Percentiles rank a stretch among this genome's conserved stretches.
Conservation (phyloP, 2,329 filamentous ascomycete genomes). For the Corinectria fuckeliana region DNA sequence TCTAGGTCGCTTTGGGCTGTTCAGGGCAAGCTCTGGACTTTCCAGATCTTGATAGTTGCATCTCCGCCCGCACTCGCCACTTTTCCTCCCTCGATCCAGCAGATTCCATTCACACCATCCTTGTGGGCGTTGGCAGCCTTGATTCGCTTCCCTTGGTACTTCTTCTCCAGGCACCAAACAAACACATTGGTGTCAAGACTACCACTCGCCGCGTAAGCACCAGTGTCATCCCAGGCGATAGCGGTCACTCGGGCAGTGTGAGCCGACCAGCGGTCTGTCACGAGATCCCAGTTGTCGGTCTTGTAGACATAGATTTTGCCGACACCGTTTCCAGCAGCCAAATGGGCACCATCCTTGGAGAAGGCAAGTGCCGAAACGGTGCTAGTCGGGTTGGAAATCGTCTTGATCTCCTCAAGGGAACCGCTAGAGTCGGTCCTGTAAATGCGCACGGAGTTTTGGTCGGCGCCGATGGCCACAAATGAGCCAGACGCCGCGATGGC, state of each 20-base stretch:
- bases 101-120: constrained; percentile 89
- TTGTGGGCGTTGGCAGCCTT: constrained; percentile 92
- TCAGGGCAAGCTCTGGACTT: constrained; percentile 46
- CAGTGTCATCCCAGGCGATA: constrained; percentile 77
- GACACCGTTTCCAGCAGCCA: constrained; percentile 82
- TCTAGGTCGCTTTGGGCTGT: neutral
- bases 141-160: constrained; percentile 80
- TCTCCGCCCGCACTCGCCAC: constrained; percentile 85
- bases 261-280: constrained; percentile 75
- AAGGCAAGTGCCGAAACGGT: constrained; percentile 83
- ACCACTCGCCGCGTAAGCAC: constrained; percentile 82
- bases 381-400: constrained; percentile 72
- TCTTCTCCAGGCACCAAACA: constrained; percentile 84
- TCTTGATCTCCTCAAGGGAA: constrained; percentile 59
- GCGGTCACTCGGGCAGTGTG: constrained; percentile 64
- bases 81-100: constrained; percentile 75
- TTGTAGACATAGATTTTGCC: constrained; percentile 87
- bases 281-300: constrained; percentile 68
- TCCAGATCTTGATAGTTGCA: constrained; percentile 90
- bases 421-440: constrained; percentile 66
- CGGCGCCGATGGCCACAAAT: constrained; percentile 76
- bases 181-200: constrained; percentile 90
- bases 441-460: constrained; percentile 76
- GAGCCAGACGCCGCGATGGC: constrained; percentile 73
- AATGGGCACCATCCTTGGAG: constrained; percentile 74